Percentiles rank a stretch among this genome's conserved stretches.
phyloP scores from a whole-genome alignment of 371 early-diverging fungal genomes.

The Rhizopus sp. region DNA sequence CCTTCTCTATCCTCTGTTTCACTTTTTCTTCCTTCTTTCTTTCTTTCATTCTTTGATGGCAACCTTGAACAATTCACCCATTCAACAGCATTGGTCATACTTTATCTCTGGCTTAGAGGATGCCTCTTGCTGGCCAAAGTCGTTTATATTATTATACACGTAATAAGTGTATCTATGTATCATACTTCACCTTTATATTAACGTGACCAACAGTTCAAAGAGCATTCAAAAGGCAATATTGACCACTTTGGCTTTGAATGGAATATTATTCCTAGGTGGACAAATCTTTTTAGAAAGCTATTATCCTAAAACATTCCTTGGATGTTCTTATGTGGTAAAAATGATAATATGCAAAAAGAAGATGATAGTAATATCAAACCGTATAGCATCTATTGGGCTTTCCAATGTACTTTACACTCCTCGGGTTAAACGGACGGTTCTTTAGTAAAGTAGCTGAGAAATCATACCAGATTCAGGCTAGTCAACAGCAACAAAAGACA shows the following conservation, averaged over 20 bases:
- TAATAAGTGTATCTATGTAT: conserved; percentile 13
- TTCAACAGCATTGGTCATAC: conserved; percentile 31
- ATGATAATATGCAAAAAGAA: background rate
- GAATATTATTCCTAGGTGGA: conserved; percentile 38
- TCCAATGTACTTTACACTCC: conserved; percentile 40
- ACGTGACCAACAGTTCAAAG: conserved; percentile 21
- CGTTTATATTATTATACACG: conserved; percentile 40
- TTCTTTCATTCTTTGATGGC: conserved; percentile 14
- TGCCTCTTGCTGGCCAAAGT: conserved; percentile 45
- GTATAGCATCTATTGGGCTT: conserved; percentile 34
- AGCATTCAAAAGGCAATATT: conserved; percentile 37
- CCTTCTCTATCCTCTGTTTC: background rate
- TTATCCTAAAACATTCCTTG: conserved; percentile 32
- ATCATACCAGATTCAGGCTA: conserved; percentile 29
- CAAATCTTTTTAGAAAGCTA: conserved; percentile 35
- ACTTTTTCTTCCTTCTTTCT: conserved; percentile 6
- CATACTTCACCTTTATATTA: background rate
- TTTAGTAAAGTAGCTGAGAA: conserved; percentile 45
- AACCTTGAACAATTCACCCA: conserved; percentile 23
- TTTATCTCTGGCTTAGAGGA: conserved; percentile 40
- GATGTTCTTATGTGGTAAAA: conserved; percentile 42
- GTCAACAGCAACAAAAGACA: conserved; percentile 8
- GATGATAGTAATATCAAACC: background rate
- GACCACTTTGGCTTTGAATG: conserved; percentile 38
- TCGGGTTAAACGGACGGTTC: conserved; percentile 39